A percentile compares a stretch with the other conserved stretches of the same genome.
phyloP scores from a whole-genome alignment of 1,284 basidiomycete genomes.

The Flammula alnicola region DNA sequence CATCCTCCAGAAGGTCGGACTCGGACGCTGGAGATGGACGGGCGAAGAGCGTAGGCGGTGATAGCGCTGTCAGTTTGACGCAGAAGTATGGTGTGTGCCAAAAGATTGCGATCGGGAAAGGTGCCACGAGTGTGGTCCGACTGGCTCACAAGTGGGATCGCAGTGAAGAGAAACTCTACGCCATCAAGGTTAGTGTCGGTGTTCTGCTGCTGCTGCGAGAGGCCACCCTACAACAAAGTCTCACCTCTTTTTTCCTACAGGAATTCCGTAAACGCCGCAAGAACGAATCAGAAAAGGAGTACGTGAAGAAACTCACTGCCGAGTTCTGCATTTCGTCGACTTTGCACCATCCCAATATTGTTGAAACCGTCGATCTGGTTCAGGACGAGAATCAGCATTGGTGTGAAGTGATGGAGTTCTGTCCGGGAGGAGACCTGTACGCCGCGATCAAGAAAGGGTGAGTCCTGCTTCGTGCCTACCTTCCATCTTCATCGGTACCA shows the following conservation, averaged over 20 bases:
- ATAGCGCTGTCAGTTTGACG: slow-evolving; percentile 66
- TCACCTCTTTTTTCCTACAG: slow-evolving; percentile 39
- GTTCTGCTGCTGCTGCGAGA: slow-evolving; percentile 1
- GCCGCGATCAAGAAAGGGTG: slow-evolving; percentile 96
- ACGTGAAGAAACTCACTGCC: slow-evolving; percentile 99
- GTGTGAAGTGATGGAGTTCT: slow-evolving; percentile 99
- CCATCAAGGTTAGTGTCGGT: slow-evolving; percentile 80
- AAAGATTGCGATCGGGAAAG: slow-evolving; percentile 96
- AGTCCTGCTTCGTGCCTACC: slow-evolving; percentile 21
- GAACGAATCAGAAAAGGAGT: slow-evolving; percentile 99
- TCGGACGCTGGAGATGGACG: slow-evolving; percentile 56
- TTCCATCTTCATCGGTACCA: neutral
- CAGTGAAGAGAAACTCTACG: slow-evolving; percentile 96
- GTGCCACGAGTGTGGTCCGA: slow-evolving; percentile 94
- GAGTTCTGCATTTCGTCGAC: slow-evolving; percentile 99
- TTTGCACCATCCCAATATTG: slow-evolving; percentile 94
- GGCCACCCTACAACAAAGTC: neutral
- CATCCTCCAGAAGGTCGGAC: slow-evolving; percentile 70
- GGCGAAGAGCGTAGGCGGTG: slow-evolving; percentile 60
- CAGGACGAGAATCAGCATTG: slow-evolving; percentile 96
- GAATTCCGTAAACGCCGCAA: slow-evolving; percentile 98
- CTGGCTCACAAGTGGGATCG: slow-evolving; percentile 99
- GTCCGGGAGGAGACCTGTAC: slow-evolving; percentile 95
- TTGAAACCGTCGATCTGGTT: slow-evolving; percentile 98
- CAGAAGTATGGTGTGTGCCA: slow-evolving; percentile 99